Base-by-base conservation (phyloP, 2,329 filamentous ascomycete genomes). In the Alternaria sp. region DNA sequence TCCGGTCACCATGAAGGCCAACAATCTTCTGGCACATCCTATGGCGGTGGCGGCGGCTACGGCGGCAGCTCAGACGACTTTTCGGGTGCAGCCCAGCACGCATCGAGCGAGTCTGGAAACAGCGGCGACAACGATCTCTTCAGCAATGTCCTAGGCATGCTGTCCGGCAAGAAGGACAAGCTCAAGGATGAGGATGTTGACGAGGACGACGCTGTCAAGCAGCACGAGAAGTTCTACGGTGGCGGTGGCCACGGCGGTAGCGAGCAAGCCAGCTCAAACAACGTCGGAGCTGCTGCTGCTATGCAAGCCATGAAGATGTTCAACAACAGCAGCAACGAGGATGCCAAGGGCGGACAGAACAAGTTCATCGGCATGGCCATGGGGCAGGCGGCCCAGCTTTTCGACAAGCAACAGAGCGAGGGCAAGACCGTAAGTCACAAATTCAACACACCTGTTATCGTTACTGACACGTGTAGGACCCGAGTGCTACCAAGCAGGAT, bases 241-340 rank as follows among this genome's bases (percentile, higher is more conserved):
- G 80, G 80, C 54, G 83, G 85, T 21, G 59, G 68, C 49, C 79
- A 83, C 32, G 77, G 81, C 66, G 79, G 69, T 23, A 81, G 70
- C 74, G 84, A 69, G 81, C 85, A 76, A 61, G 81, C 80, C 17
- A 81, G 73, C 40, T 79, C 80, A n/a, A 78, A 79, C 53, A 78
- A 77, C 49, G 80, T 85, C 59, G 92, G 94, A 73, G 82, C 85
- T 72, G 90, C 94, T 56, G 68, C 68, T 9, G 93, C 92, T 17
- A 89, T 94, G 87, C 90, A 94, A 79, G 92, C 92, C 0, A 79
- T 94, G 68, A 93, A 94, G 84, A 87, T 90, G 84, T 97, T 97
- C 81, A 88, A 86, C 40, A 84, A 86, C 51, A 86, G 88, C 21
- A 79, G 73, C 17, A 65, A 76, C 19, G 82, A 75, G 32, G 67